A percentile compares a stretch with the other conserved stretches of the same genome.
Evolutionary conservation across 106 monocot genomes (phyloP).

Genomic region (Apostasia shenzhenica): DNA sequence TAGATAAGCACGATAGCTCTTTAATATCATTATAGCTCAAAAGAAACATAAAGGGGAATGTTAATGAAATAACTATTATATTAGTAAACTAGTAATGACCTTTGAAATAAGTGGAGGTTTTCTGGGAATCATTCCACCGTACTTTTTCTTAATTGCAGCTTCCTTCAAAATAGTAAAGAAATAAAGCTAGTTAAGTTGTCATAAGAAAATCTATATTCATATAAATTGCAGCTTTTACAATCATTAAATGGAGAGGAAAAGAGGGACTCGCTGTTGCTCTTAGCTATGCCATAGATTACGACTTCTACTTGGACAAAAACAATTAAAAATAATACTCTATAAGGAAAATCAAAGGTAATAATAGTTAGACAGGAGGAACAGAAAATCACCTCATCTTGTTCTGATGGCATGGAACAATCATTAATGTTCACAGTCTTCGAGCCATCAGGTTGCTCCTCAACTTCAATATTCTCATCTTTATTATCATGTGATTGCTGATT

Average conservation of each 20-base stretch:
- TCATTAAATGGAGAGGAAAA: neutral
- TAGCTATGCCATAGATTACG: neutral
- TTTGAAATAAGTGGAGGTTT: conserved; percentile 82
- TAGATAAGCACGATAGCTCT: neutral
- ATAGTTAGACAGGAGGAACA: neutral
- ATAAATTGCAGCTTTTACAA: too few species aligned
- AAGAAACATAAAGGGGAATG: neutral
- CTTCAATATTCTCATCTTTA: conserved; percentile 7
- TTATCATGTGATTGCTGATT: conserved; percentile 12
- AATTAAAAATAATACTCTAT: too few species aligned
- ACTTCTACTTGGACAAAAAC: too few species aligned
- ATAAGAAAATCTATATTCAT: neutral
- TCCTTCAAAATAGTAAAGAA: conserved; percentile 34
- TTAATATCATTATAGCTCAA: neutral
- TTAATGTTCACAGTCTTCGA: conserved; percentile 11
- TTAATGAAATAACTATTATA: neutral
- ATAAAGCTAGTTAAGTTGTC: neutral
- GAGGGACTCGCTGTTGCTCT: neutral
- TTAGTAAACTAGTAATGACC: conserved; percentile 18
- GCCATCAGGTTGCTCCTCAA: conserved; percentile 2
- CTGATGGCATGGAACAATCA: conserved; percentile 44
- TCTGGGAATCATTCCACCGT: conserved; percentile 77
- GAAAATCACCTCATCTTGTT: conserved; percentile 40
- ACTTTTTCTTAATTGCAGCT: conserved; percentile 67
- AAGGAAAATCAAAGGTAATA: neutral